A percentile compares a stretch with the other conserved stretches of the same genome.
Evolutionary conservation across 371 early-diverging fungal genomes (phyloP).

Genomic region (Rhizopus sp.): DNA sequence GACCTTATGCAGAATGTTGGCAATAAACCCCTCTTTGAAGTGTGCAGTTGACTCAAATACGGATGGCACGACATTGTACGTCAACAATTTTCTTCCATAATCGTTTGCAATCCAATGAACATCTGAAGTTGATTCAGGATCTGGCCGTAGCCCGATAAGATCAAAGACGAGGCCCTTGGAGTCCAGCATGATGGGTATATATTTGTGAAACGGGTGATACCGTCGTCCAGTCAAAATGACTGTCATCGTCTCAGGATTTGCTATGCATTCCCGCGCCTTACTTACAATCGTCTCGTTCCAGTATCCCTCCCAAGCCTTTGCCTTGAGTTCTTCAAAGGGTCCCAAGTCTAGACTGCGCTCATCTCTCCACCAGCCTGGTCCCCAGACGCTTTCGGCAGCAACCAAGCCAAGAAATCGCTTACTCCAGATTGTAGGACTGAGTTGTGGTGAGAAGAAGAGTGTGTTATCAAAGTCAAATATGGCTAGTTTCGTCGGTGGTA

Average conservation of each 20-base stretch:
- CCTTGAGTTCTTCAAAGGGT: constrained; percentile 14
- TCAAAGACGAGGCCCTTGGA: constrained; percentile 51
- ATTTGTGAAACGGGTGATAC: constrained; percentile 48
- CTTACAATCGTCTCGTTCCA: constrained; percentile 44
- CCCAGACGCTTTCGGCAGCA: constrained; percentile 54
- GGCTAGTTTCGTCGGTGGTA: constrained; percentile 25
- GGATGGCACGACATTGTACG: constrained; percentile 16
- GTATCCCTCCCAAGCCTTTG: constrained; percentile 34
- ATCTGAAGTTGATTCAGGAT: constrained; percentile 33
- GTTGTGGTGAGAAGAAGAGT: constrained; percentile 79
- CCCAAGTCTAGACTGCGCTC: constrained; percentile 39
- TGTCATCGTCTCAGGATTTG: constrained; percentile 45
- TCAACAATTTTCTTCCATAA: constrained; percentile 7
- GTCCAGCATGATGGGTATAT: constrained; percentile 41
- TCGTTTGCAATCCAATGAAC: constrained; percentile 7
- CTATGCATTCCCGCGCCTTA: constrained; percentile 28
- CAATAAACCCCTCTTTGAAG: constrained; percentile 59
- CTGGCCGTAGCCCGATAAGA: constrained; percentile 54
- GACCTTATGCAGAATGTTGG: constrained; percentile 45
- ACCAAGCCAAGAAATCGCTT: constrained; percentile 48
- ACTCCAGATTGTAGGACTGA: constrained; percentile 81
- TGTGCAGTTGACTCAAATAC: constrained; percentile 55
- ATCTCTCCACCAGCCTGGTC: constrained; percentile 79
- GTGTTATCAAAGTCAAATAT: constrained; percentile 93
- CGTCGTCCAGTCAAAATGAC: constrained; percentile 64